Evolutionary conservation across 2,329 filamentous ascomycete species (phyloP), one percentile per base, ranked within the genome.

Genomic region (Fusarium paranaense): DNA sequence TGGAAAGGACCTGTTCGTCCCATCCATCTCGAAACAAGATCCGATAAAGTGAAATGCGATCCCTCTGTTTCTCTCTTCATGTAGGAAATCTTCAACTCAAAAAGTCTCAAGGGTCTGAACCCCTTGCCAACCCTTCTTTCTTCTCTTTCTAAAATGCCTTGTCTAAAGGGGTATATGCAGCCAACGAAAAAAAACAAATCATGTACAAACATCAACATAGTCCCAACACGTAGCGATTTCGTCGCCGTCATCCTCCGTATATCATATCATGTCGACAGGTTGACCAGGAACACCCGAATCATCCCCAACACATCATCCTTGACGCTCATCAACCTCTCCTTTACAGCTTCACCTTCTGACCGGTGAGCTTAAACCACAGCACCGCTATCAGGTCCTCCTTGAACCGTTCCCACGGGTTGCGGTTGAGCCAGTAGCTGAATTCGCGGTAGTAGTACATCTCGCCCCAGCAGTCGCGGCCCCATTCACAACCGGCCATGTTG

Each of bases 401-500:
- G 84, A 92, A 92, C 30, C 85, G 85, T 85, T 97, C 93, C 94
- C 95, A 98, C 64, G 85, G 87, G 60, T 90, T 94, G 61, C 95
- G 90, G 86, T 98, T 98, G 71, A 98, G 89, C 83, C 91, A 92
- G 82, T 97, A 96, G 86, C 95, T 97, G 80, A 97, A 89, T 82
- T 98, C 92, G 62, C 95, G 93, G 85, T 95, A 99, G 82, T 93
- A 93, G 85, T 98, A 98, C 91, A 99, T 98, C 85, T 99, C 97
- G 40, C 92, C 93, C 96, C 96, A 98, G 83, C 97, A 99, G 84
- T 99, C 96, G 59, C 97, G 91, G 5, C 96, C 96, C 93, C 94
- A 98, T 83, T 98, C 93, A 82, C 97, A 99, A 5, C 97, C 97
- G 7, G 97, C 97, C 96, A 99, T 98, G 83, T 98, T 99, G 78